Conservation (phyloP, 208 protist genomes). For the Wallacemonas sp. region DNA sequence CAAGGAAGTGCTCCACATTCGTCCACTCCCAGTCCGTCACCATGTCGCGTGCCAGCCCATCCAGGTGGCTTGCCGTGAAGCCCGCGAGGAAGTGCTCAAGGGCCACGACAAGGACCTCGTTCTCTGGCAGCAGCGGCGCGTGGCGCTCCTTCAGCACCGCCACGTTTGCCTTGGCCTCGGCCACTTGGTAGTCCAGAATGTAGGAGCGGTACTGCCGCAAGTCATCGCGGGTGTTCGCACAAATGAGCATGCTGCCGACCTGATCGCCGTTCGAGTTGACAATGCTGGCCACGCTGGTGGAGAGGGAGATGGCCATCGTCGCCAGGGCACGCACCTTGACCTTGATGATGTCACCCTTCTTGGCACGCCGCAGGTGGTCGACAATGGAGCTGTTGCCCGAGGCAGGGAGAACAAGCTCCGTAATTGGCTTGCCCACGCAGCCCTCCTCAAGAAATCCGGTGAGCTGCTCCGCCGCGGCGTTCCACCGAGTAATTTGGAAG, state of each 20-base stretch:
- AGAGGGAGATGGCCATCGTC: slow-evolving; percentile 69
- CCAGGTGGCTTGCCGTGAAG: slow-evolving; percentile 51
- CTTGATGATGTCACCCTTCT: slow-evolving; percentile 61
- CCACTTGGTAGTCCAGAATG: slow-evolving; percentile 79
- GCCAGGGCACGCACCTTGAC: slow-evolving; percentile 83
- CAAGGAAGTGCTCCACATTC: slow-evolving; percentile 78
- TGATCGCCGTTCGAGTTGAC: slow-evolving; percentile 44
- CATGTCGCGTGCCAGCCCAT: slow-evolving; percentile 77
- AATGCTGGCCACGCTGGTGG: slow-evolving; percentile 77
- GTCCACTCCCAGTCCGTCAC: slow-evolving; percentile 91
- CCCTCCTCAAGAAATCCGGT: slow-evolving; percentile 83
- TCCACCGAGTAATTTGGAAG: slow-evolving; percentile 85
- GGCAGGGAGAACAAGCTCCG: slow-evolving; percentile 74
- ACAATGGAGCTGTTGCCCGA: slow-evolving; percentile 67
- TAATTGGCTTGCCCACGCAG: slow-evolving; percentile 84
- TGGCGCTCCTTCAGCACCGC: slow-evolving; percentile 42
- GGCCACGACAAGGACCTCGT: slow-evolving; percentile 30
- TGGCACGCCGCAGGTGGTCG: slow-evolving; percentile 73
- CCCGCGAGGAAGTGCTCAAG: slow-evolving; percentile 64
- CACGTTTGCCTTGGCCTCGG: slow-evolving; percentile 50
- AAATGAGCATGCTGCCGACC: slow-evolving; percentile 87
- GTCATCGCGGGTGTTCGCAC: slow-evolving; percentile 84
- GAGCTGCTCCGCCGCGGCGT: slow-evolving; percentile 82
- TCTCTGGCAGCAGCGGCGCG: slow-evolving; percentile 37
- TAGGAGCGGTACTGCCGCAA: slow-evolving; percentile 77